Evolutionary conservation across 306 rosid species (phyloP), one percentile per base, ranked within the genome.

Genomic region (Prinsepia uniflora): DNA sequence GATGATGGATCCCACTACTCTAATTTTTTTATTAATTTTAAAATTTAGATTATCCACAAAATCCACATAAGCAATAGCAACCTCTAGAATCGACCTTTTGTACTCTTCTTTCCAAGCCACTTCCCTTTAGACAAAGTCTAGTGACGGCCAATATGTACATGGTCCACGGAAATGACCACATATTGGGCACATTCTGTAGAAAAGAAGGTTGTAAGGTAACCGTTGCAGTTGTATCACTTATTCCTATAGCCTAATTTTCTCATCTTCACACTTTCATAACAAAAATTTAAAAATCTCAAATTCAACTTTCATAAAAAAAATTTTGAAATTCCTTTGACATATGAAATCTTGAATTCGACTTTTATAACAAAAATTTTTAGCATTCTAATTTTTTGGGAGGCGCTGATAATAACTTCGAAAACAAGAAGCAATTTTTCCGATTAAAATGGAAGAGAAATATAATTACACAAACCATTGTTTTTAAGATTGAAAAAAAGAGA

Each of bases 391-490:
- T 24, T 2, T 24, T 2, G 30, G 2, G 30, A 24, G 30, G 30
- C 2, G 30, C 30, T 24, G 30, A 24, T 24, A 24, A 20, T 22
- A 2, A 36, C 42, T 63, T 40, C 17, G 22, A 20, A 55, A 63
- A 44, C 47, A 10, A 10, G 12, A 48, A 43, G 63, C 34, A 53
- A 56, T 54, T 41, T 70, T 65, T 40, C 61, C 68, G 53, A 76
- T 30, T 30, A 52, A 24, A 60, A 17, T 45, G 71, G 60, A 76
- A 63, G 68, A 71, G 73, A 71, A n/a, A 55, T 54, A 47, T 20
- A 40, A 66, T 69, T 72, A 65, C 81, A 72, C 48, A 65, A 54
- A 55, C 46, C 66, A 70, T 20, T 45, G 56, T 30, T 13, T 13
- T 44, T 30, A 30, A 30, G 36, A 30, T 30, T 30, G 36, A 30